A percentile compares a stretch with the other conserved stretches of the same genome.
Evolutionary conservation across 2,329 filamentous ascomycete genomes (phyloP).

Genomic region (Parastagonospora avenae): DNA sequence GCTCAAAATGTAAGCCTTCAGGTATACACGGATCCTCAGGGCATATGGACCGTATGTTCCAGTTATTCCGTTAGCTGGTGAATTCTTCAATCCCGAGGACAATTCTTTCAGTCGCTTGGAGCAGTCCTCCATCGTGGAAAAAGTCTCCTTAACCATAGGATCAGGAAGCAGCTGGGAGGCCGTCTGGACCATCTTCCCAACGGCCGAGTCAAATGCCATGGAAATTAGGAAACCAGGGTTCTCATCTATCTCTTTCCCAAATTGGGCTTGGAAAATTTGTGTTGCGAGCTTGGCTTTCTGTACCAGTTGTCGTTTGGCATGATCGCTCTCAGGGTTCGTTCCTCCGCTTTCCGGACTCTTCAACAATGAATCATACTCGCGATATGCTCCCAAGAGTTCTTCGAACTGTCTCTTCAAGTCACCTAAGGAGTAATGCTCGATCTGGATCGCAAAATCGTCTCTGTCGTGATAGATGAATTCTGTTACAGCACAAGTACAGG

Average conservation of each 20-base stretch:
- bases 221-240: constrained; percentile 12
- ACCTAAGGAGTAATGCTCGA: constrained; percentile 26
- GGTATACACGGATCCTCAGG: constrained; percentile 52
- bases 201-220: constrained; percentile 15
- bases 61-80: background rate
- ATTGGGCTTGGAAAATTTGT: constrained; percentile 22
- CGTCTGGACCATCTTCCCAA: constrained; percentile 20
- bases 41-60: constrained; percentile 53
- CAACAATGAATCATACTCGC: too few species aligned
- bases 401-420: constrained; percentile 40
- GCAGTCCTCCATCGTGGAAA: constrained; percentile 45
- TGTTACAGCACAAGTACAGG: constrained; percentile 57
- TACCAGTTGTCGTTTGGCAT: constrained; percentile 19
- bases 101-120: constrained; percentile 43
- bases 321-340: constrained; percentile 4
- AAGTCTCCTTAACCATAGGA: constrained; percentile 30
- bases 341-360: constrained; percentile 21
- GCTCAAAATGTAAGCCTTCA: constrained; percentile 54
- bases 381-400: constrained; percentile 46
- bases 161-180: constrained; percentile 11
- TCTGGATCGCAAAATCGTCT: constrained; percentile 38
- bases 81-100: constrained; percentile 42
- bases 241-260: constrained; percentile 9
- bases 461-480: constrained; percentile 51
- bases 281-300: constrained; percentile 40